Base-by-base conservation (phyloP, 257 asterid genomes). In the Echium plantagineum region DNA sequence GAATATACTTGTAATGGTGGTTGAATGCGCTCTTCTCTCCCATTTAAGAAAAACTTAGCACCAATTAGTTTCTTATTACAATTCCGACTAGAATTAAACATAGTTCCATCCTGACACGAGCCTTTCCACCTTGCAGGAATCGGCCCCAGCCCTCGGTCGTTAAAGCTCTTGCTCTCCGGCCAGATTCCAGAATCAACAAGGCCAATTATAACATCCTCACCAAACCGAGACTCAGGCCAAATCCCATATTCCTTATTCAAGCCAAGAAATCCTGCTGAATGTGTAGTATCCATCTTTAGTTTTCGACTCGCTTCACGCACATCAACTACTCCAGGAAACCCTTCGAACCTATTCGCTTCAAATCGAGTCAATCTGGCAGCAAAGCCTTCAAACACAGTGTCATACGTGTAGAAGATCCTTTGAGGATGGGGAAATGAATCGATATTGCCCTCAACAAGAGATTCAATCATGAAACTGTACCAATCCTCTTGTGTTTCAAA, bases 21-120 rank as follows among this genome's bases (percentile, higher is more conserved):
- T 3, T 58, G 52, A 0, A 77, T 80, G 49, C 76, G 71, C 1
- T 69, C 61, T 1, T 74, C 77, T 4, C 71, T 52, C 20, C 77
- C 85, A 19, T 65, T 15, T 7, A 74, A 75, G 68, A 80, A 80
- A 60, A 74, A 80, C 7, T 75, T 58, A 0, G 75, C 86, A 15
- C 83, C 86, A 10, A 68, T 68, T 32, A 68, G 63, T 48, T 68
- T 68, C 24, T 55, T 68, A 38, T 68, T 68, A 21, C 72, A 67
- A 3, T 7, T 35, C 12, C 10, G 51, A 5, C 55, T 26, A 0
- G 62, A 55, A 38, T 59, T 67, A 52, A 67, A 67, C 1, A 5
- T 30, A 4, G 28, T 38, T n/a, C 72, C 72, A 24, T 30, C 35
- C 5, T 60, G 35, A 55, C 72, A 61, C 7, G 19, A 18, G 5